Evolutionary conservation across 2,329 filamentous ascomycete genomes (phyloP), one percentile per base, ranked within the genome.

Genomic region (Blastomyces parvus): DNA sequence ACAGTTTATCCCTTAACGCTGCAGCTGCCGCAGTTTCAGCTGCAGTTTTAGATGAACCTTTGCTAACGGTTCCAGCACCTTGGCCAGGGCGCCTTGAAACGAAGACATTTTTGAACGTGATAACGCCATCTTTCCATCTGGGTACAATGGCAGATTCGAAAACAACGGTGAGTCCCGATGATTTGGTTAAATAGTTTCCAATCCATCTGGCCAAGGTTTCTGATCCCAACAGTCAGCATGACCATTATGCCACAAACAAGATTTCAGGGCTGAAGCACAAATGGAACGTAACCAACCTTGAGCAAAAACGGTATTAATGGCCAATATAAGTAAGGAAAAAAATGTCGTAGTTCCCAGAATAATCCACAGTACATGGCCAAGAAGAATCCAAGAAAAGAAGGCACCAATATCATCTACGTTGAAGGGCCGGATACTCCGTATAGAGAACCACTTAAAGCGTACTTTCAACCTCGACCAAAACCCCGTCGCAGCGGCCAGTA

Each of bases 71-170:
- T 1, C 89, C 89, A 65, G 85, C 84, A 44, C 85, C 82, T 73
- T 95, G 90, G 4, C 94, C 93, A 1, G 94, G 94, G 58, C 94
- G 82, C 64, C 92, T 84, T 17, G 94, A 97, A 1, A 99, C 90
- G 71, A 96, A 97, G 11, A 99, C 94, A 71, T 97, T 97, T 70
- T 90, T 88, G 77, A 99, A 96, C 0, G 90, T 92, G 67, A 99
- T 99, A 50, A 97, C 93, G 40, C 93, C 93, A 71, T 94, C 89
- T 66, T 86, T 87, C 94, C 94, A 99, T 73, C 89, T 94, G 13
- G 94, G 94, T 25, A 99, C 94, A 70, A 99, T 96, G 27, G 94
- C 94, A 48, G 91, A 97, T 77, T 99, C 94, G 73, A 99, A 99
- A 62, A 99, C 88, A 40, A 99, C 90, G 48, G 91, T 94, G 58